These are phyloP conservation scores for Cyclotella kingstonii DNA, from an alignment of 108 stramenopile genomes.

Conservation along the genomic window DNA sequence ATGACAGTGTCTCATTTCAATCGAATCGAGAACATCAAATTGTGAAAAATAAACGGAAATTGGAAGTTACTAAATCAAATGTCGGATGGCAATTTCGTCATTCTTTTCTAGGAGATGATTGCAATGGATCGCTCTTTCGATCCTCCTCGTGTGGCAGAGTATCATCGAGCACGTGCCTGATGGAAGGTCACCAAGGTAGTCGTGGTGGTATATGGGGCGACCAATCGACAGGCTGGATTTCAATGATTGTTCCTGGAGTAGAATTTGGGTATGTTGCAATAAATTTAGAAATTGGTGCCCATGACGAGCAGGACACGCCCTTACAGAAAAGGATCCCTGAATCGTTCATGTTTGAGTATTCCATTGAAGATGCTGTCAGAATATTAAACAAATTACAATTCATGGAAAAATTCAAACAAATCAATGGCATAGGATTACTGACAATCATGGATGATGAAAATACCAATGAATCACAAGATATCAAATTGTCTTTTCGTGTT, in stretches of 20 bases:
- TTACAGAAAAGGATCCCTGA: constrained; percentile 46
- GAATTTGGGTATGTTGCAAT: constrained; percentile 73
- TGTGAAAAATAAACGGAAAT: constrained; percentile 10
- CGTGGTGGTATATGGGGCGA: constrained; percentile 68
- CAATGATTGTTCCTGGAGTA: constrained; percentile 48
- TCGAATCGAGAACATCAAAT: neutral
- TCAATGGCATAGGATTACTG: constrained; percentile 31
- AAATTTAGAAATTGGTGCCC: constrained; percentile 52
- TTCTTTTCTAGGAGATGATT: constrained; percentile 56
- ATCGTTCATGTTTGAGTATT: constrained; percentile 63
- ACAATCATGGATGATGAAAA: constrained; percentile 62
- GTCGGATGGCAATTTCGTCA: constrained; percentile 64
- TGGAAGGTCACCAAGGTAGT: constrained; percentile 71
- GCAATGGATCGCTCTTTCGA: constrained; percentile 68
- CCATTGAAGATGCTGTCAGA: constrained; percentile 59
- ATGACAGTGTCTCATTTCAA: no score
- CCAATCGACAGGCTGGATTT: constrained; percentile 73
- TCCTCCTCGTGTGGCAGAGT: constrained; percentile 43
- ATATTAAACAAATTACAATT: constrained; percentile 47
- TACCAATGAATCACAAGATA: constrained; percentile 48
- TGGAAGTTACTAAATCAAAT: constrained; percentile 52
- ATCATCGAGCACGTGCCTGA: constrained; percentile 46
- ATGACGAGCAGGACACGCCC: constrained; percentile 4
- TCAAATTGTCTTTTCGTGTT: constrained; percentile 66
- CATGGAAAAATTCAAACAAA: constrained; percentile 35